Base-by-base conservation (phyloP, 2,329 filamentous ascomycete species). In the Sporothrix brunneoviolacea region DNA sequence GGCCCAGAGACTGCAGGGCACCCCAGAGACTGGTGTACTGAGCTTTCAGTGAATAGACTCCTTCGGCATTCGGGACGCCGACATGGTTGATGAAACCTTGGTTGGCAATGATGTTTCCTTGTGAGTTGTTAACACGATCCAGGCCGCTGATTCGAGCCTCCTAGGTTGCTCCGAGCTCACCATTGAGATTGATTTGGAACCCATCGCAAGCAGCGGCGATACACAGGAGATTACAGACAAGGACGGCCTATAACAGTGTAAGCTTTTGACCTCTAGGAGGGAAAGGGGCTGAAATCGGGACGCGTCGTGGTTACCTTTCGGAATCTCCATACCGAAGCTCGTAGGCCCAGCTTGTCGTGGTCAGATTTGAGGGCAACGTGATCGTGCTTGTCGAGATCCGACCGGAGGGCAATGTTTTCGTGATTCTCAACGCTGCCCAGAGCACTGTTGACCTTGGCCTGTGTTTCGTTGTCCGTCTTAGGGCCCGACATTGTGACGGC, bases 91-190 rank as follows among this genome's bases (percentile, higher is more conserved):
- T 47, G 48, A 57, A 52, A 32, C 53, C 53, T 21, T 51, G 32
- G 41, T 54, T 57, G 16, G 53, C 53, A 32, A 57, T 57, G 22
- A 54, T 40, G 38, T 57, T 57, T n/a, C 22, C 46, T 33, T 32
- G n/a, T n/a, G n/a, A n/a, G n/a, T n/a, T n/a, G n/a, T n/a, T n/a
- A n/a, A n/a, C n/a, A n/a, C n/a, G n/a, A n/a, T n/a, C n/a, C n/a
- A n/a, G n/a, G n/a, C n/a, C n/a, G n/a, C n/a, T n/a, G n/a, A n/a
- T n/a, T n/a, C n/a, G n/a, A n/a, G n/a, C n/a, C n/a, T n/a, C n/a
- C n/a, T n/a, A n/a, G n/a, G n/a, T n/a, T n/a, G n/a, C n/a, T n/a
- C n/a, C n/a, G n/a, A n/a, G n/a, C n/a, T n/a, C n/a, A 42, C 50
- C 50, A 18, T 54, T 54, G 4, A 54, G 18, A 8, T 38, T 54